phyloP scores from a whole-genome alignment of 1,284 basidiomycete genomes.

The Cutaneotrichosporon cutaneum region DNA sequence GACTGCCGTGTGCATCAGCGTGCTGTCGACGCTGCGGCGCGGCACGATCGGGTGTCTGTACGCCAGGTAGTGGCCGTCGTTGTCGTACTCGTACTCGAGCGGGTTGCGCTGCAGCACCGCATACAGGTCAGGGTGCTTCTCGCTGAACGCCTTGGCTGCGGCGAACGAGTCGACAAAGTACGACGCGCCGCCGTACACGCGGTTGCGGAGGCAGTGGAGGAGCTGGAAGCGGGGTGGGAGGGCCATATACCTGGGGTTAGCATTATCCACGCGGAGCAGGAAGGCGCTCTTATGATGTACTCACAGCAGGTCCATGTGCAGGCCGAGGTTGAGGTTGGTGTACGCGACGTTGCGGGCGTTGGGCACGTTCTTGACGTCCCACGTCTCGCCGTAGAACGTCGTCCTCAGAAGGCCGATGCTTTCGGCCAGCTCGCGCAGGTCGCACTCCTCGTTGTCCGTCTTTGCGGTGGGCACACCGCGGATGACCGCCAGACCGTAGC shows the following conservation, averaged over 20 bases:
- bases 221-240: constrained; percentile 84
- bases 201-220: constrained; percentile 82
- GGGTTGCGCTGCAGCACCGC: constrained; percentile 58
- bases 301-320: constrained; percentile 90
- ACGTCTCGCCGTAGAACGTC: constrained; percentile 88
- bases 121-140: constrained; percentile 54
- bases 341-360: constrained; percentile 88
- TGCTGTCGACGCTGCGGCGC: constrained; percentile 3
- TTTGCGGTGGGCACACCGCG: constrained; percentile 61
- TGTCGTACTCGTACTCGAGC: constrained; percentile 86
- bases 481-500: constrained; percentile 59
- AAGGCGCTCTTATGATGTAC: constrained; percentile 46
- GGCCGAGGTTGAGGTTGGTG: constrained; percentile 81
- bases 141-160: constrained; percentile 57
- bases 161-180: constrained; percentile 83
- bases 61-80: constrained; percentile 82
- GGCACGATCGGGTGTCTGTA: constrained; percentile 75
- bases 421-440: constrained; percentile 64
- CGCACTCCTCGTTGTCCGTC: constrained; percentile 63
- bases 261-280: too few species aligned
- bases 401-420: constrained; percentile 72
- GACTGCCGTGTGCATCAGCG: constrained; percentile 56
- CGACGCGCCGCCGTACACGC: constrained; percentile 76
- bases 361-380: constrained; percentile 78
- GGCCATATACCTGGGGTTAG: constrained; percentile 69